These are phyloP conservation scores for Gentiana macrophylla DNA, from an alignment of 257 asterid genomes.

Conservation along the genomic window DNA sequence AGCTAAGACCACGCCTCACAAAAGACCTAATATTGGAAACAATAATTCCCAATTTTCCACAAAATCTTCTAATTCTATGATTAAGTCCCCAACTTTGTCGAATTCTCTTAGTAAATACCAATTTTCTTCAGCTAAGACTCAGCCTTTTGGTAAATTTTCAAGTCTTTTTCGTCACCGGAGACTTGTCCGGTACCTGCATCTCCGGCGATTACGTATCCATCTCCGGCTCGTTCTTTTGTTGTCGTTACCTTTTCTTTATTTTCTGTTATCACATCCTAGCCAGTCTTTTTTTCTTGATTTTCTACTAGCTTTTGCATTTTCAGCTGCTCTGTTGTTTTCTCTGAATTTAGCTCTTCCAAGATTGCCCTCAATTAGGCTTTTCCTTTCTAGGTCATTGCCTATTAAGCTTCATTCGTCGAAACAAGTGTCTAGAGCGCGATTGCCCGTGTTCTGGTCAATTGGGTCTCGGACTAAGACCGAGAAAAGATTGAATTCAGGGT, in stretches of 20 bases:
- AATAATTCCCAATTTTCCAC: slow-evolving; percentile 28
- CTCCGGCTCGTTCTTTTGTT: slow-evolving; percentile 60
- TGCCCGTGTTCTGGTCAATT: slow-evolving; percentile 92
- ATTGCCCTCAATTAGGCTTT: slow-evolving; percentile 61
- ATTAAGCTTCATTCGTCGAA: slow-evolving; percentile 40
- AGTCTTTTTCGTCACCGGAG: slow-evolving; percentile 57
- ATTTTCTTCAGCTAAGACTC: slow-evolving; percentile 26
- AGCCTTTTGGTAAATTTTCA: slow-evolving; percentile 28
- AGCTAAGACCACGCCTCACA: slow-evolving; percentile 57
- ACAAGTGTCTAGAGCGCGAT: slow-evolving; percentile 29
- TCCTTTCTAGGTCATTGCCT: slow-evolving; percentile 67
- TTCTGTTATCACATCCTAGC: slow-evolving; percentile 78
- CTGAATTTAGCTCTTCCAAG: slow-evolving; percentile 79
- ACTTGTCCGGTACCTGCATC: slow-evolving; percentile 33
- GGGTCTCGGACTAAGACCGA: slow-evolving; percentile 57
- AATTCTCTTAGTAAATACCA: slow-evolving; percentile 48
- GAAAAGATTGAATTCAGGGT: slow-evolving; percentile 57
- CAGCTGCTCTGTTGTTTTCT: slow-evolving; percentile 71
- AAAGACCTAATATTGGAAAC: slow-evolving; percentile 51
- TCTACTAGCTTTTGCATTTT: slow-evolving; percentile 82
- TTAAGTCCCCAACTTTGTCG: slow-evolving; percentile 53
- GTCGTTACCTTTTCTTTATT: slow-evolving; percentile 71
- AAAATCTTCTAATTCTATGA: slow-evolving; percentile 20
- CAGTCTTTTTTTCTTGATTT: slow-evolving; percentile 76
- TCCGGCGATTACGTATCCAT: slow-evolving; percentile 63